phyloP scores from a whole-genome alignment of 2,329 filamentous ascomycete species.

The Mycosphaerelloides madeirae region DNA sequence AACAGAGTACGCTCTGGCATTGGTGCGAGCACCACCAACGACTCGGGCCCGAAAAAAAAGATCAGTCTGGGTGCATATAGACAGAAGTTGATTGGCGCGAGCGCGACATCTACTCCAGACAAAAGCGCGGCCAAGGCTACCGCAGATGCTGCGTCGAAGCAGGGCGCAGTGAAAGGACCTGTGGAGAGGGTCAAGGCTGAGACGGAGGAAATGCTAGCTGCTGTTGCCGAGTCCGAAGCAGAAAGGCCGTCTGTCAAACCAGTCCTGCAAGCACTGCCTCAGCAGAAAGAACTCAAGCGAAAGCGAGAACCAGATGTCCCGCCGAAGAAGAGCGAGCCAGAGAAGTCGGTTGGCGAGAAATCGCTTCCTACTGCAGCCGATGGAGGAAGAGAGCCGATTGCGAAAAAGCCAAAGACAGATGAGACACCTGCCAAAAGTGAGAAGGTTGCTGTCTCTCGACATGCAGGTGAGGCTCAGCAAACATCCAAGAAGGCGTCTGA shows the following conservation, averaged over 20 bases:
- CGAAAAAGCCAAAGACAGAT: not conserved
- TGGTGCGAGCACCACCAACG: slow-evolving; percentile 39
- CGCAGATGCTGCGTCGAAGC: slow-evolving; percentile 20
- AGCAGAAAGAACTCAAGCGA: slow-evolving; percentile 25
- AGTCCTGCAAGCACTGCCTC: slow-evolving; percentile 5
- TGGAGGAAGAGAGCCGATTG: not conserved
- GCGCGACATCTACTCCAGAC: slow-evolving; percentile 25
- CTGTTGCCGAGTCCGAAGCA: slow-evolving; percentile 21
- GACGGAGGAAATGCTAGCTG: slow-evolving; percentile 29
- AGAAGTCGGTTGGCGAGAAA: not conserved
- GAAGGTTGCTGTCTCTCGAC: not conserved
- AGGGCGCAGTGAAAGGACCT: slow-evolving; percentile 30
- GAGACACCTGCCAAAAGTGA: not conserved
- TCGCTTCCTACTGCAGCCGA: not conserved
- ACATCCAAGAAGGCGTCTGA: not conserved
- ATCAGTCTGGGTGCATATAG: slow-evolving; percentile 60
- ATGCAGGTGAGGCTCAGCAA: not conserved
- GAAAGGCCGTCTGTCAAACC: slow-evolving; percentile 12
- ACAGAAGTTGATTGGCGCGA: slow-evolving; percentile 45
- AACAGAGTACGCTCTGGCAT: slow-evolving; percentile 29
- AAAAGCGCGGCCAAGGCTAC: slow-evolving; percentile 10
- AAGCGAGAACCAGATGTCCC: slow-evolving; percentile 18
- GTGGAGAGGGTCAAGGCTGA: slow-evolving; percentile 31
- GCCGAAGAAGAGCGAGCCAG: slow-evolving; percentile 1
- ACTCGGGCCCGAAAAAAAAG: slow-evolving; percentile 51